A percentile compares a stretch with the other conserved stretches of the same genome.
phyloP scores from a whole-genome alignment of 768 basidiomycete genomes.

The Mycena leptocephala region DNA sequence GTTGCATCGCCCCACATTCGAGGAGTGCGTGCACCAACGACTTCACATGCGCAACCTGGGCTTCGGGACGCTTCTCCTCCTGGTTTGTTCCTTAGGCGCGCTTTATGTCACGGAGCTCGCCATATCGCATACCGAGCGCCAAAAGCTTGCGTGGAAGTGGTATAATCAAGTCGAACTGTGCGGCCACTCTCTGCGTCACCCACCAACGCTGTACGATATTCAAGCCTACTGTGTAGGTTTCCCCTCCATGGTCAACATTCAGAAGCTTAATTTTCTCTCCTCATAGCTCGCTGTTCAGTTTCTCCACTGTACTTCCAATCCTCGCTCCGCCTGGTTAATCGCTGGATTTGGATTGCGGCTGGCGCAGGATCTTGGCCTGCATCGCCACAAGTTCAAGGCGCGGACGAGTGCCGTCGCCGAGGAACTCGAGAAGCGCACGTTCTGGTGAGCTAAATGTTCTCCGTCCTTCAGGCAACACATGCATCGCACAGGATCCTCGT shows the following conservation, averaged over 20 bases:
- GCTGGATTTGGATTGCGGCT: neutral
- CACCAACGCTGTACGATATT: neutral
- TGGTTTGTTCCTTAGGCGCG: neutral
- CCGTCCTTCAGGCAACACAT: neutral
- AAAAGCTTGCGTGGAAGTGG: neutral
- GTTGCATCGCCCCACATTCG: neutral
- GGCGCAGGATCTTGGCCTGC: neutral
- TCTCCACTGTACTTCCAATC: neutral
- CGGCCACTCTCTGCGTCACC: neutral
- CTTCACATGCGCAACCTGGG: neutral
- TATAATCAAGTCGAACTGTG: neutral
- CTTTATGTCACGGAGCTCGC: neutral
- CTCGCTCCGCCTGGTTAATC: neutral
- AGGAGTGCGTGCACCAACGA: neutral
- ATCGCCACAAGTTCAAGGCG: neutral
- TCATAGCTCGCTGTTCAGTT: neutral
- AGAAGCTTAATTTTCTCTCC: no score
- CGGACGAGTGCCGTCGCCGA: neutral
- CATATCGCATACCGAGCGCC: neutral
- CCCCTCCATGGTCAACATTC: neutral
- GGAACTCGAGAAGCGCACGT: conserved; percentile 18
- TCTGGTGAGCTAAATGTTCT: neutral
- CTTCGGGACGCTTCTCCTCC: neutral
- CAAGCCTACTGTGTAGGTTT: neutral
- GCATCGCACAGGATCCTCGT: neutral